Base-by-base conservation (phyloP, 2,329 filamentous ascomycete genomes). In the Stagonosporopsis cucurbitacearum region DNA sequence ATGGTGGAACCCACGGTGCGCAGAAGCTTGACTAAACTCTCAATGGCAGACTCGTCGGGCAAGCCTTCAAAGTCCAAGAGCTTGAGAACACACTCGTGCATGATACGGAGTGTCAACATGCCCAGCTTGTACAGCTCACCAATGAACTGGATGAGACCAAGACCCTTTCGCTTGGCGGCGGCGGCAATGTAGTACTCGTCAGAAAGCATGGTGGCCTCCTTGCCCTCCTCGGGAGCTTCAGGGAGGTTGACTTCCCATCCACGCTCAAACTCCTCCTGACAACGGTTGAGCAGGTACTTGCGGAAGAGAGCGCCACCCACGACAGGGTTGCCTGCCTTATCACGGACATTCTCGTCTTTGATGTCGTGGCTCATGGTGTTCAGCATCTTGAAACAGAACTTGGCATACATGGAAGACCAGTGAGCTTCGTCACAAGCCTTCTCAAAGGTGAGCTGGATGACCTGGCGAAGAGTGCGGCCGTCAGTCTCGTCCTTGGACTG, bases 31-130 rank as follows among this genome's bases (percentile, higher is more conserved):
- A 89, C 92, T 77, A 99, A 87, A 66, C 92, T 96, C 83, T 99
- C 95, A 58, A 99, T 89, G 76, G 97, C 93, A 50, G 94, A 91
- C 79, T 99, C 95, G 68, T 99, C 95, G 40, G 95, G 95, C 58
- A 92, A 81, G 59, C 91, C 92, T 72, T 94, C 89, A 78, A 96
- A 98, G 79, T 99, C 94, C 65, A 99, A 91, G 62, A 99, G 86
- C 79, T 96, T 96, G 81, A 92, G 89, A 25, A 99, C 92, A 84
- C 95, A 99, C 79, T 97, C 92, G 81, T 99, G 94, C 95, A 99
- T 99, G 79, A 99, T 99, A 76, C 94, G 91, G 77, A 97, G 91
- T 59, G 95, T 99, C 77, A 99, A 85, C 95, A 99, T 99, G 75
- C 90, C 88, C 58, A 99, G 87, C 84, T 98, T 99, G 86, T 96